Conservation (phyloP, 176 grass and related monocot species). For the Triticum timopheevii region DNA sequence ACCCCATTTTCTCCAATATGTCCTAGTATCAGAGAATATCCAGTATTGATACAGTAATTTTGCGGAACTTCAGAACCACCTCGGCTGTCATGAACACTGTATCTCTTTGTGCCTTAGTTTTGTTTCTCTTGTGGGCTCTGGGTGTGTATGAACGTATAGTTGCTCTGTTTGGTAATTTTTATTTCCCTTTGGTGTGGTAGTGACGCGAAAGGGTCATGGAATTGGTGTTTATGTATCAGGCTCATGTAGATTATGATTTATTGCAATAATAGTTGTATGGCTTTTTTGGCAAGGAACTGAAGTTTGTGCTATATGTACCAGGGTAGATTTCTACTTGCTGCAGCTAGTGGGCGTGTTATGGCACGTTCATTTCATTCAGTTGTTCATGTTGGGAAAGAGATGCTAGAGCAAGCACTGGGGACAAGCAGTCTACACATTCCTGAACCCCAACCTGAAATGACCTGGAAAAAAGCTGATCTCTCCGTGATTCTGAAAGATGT, state of each 20-base stretch:
- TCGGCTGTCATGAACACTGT: background rate
- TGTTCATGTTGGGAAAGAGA: conserved; percentile 95
- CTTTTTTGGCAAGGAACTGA: conserved; percentile 27
- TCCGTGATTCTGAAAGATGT: conserved; percentile 96
- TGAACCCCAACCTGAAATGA: conserved; percentile 88
- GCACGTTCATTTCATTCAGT: conserved; percentile 94
- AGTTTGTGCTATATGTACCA: conserved; percentile 38
- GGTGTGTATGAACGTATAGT: background rate
- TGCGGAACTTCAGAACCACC: background rate
- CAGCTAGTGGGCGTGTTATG: conserved; percentile 90
- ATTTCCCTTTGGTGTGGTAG: background rate
- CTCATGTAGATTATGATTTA: background rate
- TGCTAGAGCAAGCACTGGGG: conserved; percentile 87
- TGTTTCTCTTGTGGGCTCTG: background rate
- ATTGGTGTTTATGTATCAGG: conserved; percentile 10
- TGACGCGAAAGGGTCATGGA: background rate
- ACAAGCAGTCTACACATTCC: conserved; percentile 69
- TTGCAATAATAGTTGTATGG: background rate
- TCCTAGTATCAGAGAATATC: conserved; percentile 1
- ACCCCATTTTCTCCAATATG: background rate
- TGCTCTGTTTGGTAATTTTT: background rate
- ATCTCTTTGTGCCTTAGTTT: background rate
- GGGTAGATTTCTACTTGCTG: conserved; percentile 97
- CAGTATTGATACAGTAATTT: background rate
- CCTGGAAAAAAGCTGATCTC: conserved; percentile 74